Conservation (phyloP, 1,284 basidiomycete species). For the Tremellales sp. region DNA sequence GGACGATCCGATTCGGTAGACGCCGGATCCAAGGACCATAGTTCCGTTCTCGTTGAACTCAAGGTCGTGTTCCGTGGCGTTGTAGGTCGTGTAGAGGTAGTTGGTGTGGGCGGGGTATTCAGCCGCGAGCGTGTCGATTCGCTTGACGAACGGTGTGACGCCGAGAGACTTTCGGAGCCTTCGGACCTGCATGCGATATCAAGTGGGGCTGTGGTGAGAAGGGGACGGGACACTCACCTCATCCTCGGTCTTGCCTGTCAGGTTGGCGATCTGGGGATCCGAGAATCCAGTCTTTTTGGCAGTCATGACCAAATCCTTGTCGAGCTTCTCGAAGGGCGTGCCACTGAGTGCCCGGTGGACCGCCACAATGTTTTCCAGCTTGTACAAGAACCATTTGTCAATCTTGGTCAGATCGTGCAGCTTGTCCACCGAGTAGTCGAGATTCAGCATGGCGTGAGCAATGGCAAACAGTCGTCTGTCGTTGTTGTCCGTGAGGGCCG, state of each 20-base stretch:
- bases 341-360: constrained; percentile 71
- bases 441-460: constrained; percentile 85
- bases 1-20: constrained; percentile 96
- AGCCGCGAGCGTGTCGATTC: constrained; percentile 97
- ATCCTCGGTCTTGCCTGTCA: constrained; percentile 66
- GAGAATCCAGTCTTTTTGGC: constrained; percentile 94
- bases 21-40: constrained; percentile 98
- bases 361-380: constrained; percentile 79
- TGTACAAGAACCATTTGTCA: constrained; percentile 99
- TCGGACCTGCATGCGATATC: constrained; percentile 56
- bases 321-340: constrained; percentile 61
- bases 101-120: constrained; percentile 99
- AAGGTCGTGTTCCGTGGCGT: constrained; percentile 92
- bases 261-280: constrained; percentile 83
- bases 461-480: constrained; percentile 95
- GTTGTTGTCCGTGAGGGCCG: constrained; percentile 60
- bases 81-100: constrained; percentile 99
- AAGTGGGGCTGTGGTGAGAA: neutral
- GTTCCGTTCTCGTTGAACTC: constrained; percentile 95
- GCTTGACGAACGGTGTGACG: constrained; percentile 96
- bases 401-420: constrained; percentile 96
- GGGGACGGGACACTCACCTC: constrained; percentile 27
- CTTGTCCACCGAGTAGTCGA: constrained; percentile 82
- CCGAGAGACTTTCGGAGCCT: constrained; percentile 77
- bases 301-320: constrained; percentile 65